Conservation (phyloP, 176 grass and related monocot species). For the Oryza meridionalis region DNA sequence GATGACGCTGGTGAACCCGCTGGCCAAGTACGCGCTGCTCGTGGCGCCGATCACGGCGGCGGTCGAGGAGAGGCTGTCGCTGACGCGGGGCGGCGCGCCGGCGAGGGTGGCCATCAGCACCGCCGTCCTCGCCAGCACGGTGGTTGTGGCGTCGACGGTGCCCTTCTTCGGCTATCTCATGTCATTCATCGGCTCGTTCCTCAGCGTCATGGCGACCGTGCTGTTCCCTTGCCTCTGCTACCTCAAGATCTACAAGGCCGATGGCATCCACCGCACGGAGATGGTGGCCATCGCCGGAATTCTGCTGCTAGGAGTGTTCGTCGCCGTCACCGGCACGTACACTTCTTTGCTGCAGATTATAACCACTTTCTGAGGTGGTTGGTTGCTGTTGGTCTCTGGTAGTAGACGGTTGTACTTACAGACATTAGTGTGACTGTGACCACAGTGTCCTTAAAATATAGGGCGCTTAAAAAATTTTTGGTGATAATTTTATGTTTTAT, state of each 20-base stretch:
- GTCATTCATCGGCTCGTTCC: constrained; percentile 55
- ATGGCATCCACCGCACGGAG: constrained; percentile 27
- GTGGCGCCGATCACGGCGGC: constrained; percentile 26
- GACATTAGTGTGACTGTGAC: neutral
- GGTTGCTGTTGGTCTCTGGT: no score
- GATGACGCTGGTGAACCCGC: constrained; percentile 55
- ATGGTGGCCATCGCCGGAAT: constrained; percentile 41
- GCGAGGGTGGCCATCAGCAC: constrained; percentile 47
- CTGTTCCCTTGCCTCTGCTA: constrained; percentile 60
- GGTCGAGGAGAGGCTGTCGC: constrained; percentile 33
- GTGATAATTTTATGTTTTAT: neutral
- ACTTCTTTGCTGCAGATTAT: constrained; percentile 55
- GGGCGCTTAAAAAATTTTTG: neutral
- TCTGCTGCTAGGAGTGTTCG: constrained; percentile 43
- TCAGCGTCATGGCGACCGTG: constrained; percentile 52
- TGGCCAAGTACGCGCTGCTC: constrained; percentile 51
- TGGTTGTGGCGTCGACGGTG: constrained; percentile 44
- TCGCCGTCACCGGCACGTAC: constrained; percentile 53
- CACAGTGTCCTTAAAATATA: neutral
- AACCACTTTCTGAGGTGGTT: constrained; percentile 26
- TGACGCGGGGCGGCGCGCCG: neutral
- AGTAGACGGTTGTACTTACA: neutral
- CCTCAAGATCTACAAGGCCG: constrained; percentile 54
- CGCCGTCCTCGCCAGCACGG: constrained; percentile 47
- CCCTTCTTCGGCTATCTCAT: constrained; percentile 58